Evolutionary conservation across 2,329 filamentous ascomycete species (phyloP), one percentile per base, ranked within the genome.

Genomic region (Penicillium hesseltinei): DNA sequence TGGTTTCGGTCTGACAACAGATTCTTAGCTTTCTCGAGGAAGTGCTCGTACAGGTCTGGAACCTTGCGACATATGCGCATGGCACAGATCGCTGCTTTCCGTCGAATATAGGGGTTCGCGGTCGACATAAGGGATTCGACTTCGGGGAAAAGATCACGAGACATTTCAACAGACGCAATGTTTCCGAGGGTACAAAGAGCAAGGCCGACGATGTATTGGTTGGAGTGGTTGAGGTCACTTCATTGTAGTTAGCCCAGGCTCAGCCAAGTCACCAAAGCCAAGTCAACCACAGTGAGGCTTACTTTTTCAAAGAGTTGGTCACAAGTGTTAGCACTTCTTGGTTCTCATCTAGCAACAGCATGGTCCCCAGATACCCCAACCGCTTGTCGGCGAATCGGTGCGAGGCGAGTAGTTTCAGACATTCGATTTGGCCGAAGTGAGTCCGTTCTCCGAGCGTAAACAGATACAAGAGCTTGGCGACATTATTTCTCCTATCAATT

Each of bases 31-130:
- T 97, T 97, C 60, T 99, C 94, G 57, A 97, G 73, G 71, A 99
- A 99, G 77, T 99, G 92, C 74, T 99, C 95, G 75, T 96, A 91
- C 53, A 99, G 79, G 74, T 99, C 94, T 6, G 95, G 94, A 11
- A 99, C 94, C 77, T 99, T 99, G 68, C 92, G 89, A 78, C 92
- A 97, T 82, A 99, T 97, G 65, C 92, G 86, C 94, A 99, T 99
- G 50, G 94, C 94, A 77, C 94, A 99, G n/a, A 99, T 83, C 4
- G 94, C 94, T 19, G 94, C 94, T 80, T 99, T 99, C 67, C 94
- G 86, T 67, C 94, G 86, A 72, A 99, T 97, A 73, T 99, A 99
- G n/a, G 94, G 94, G 74, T 99, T 99, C 52, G 92, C 88, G 48
- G 92, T 97, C 42, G 92, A 89, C 63, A 99, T 81, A 48, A 97